Evolutionary conservation across 345 rosid species (phyloP).

Genomic region (Noccaea bulbosa): DNA sequence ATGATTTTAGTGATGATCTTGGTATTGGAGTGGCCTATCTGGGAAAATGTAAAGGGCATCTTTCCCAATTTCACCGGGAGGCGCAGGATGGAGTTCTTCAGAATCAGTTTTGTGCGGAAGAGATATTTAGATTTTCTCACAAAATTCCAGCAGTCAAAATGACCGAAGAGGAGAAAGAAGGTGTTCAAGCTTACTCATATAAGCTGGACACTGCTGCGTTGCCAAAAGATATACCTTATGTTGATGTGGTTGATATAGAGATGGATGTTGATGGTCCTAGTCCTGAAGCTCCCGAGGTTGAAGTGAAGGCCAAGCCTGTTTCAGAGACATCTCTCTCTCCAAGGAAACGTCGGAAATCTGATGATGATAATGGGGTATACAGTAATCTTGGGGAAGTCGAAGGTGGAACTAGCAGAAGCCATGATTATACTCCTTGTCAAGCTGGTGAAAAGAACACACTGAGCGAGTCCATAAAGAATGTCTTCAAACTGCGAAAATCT

Average conservation of each 20-base stretch:
- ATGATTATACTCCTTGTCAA: conserved; percentile 30
- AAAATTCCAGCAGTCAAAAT: conserved; percentile 64
- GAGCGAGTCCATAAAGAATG: conserved; percentile 22
- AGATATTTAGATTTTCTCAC: conserved; percentile 77
- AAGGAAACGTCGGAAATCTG: conserved; percentile 42
- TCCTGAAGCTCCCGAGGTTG: conserved; percentile 32
- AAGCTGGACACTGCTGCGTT: conserved; percentile 76
- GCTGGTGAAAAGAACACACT: conserved; percentile 34
- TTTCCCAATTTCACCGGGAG: conserved; percentile 54
- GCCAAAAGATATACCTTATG: conserved; percentile 47
- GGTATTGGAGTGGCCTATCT: conserved; percentile 74
- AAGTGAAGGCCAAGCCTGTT: conserved; percentile 20
- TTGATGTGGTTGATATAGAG: conserved; percentile 25
- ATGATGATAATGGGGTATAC: conserved; percentile 1
- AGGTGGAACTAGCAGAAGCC: conserved; percentile 18
- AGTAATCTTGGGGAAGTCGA: conserved; percentile 27
- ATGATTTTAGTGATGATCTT: conserved; percentile 49
- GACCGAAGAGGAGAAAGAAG: conserved; percentile 68
- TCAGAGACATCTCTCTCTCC: conserved; percentile 36
- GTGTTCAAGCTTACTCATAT: conserved; percentile 64
- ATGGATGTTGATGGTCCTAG: conserved; percentile 27
- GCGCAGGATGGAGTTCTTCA: conserved; percentile 6
- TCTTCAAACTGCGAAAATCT: conserved; percentile 37
- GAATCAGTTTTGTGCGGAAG: conserved; percentile 29
- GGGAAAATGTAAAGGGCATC: conserved; percentile 71